Evolutionary conservation across 495 filamentous ascomycete genomes (phyloP), one percentile per base, ranked within the genome.

Genomic region (Lasiosphaeria hispida): DNA sequence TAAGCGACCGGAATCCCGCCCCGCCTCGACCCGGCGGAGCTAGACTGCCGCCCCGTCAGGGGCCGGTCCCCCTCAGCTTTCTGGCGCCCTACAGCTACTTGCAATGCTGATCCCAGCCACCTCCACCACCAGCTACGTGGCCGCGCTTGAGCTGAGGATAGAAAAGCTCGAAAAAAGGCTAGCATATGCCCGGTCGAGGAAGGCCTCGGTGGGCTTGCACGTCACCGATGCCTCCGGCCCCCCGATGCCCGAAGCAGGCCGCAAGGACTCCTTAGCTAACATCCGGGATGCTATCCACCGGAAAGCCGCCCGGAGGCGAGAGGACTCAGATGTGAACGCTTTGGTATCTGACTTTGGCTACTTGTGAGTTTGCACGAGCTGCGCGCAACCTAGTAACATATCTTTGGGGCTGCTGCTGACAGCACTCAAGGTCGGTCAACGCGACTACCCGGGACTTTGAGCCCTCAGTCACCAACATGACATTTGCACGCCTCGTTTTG

Each of bases 391-490:
- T 30, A 30, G 23, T 5, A 30, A 30, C 23, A 5, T 30, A 30
- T 2, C 23, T 5, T 5, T 13, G 10, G 47, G 7, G 13, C 38
- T 11, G 18, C 19, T 57, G 18, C 57, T 67, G 47, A 70, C 50
- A 30, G 7, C 0, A 14, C 17, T 45, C 1, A 58, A 95, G 90
- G 53, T 88, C 91, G 7, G 86, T 97, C 64, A 96, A 94, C 75
- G 90, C 92, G 30, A 94, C 91, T 3, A 92, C 92, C 5, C 81
- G 91, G 54, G 92, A 96, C 70, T 97, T 96, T 63, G 86, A 92
- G 68, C 89, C 90, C 8, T 92, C 92, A 50, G 85, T 89, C 19
- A 83, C 80, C 45, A 87, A 85, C 60, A 91, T 94, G 77, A 92
- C 90, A 7, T 96, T 95, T 76, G 89, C 90, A 34, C 86, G 89